Evolutionary conservation across 257 asterid genomes (phyloP), one percentile per base, ranked within the genome.

Genomic region (Nicotiana attenuata): DNA sequence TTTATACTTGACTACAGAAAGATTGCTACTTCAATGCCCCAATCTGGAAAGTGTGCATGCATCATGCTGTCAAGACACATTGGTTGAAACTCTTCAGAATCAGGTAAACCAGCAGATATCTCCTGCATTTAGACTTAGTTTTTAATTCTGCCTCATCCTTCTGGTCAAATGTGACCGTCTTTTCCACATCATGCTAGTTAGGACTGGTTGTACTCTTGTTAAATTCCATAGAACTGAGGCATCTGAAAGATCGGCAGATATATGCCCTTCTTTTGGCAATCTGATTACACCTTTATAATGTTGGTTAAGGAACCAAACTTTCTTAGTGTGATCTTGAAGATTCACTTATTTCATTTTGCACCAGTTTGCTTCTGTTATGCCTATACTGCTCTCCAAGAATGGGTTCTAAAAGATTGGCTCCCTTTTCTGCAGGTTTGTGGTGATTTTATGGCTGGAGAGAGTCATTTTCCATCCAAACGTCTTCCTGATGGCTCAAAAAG

Each of bases 401-500:
- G 31, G 8, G 26, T 22, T 26, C 1, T 41, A 41, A 41, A 55
- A 41, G 47, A 28, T 67, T 80, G 31, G 61, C 24, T 3, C 31
- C 11, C 35, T 57, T 19, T 76, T 55, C 10, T 60, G 75, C 91
- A 96, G 99, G 95, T 93, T 55, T 77, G 76, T 59, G 41, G 76
- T 77, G 88, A 87, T 60, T 65, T 53, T 81, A 82, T 86, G 57
- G 82, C 84, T 17, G 82, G 64, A 4, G 94, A 88, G 71, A 77
- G 82, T 76, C 88, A 83, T 20, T 83, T 84, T 78, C 91, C 94
- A 1, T 85, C 81, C 79, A 94, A 94, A 85, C 97, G 98, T 47
- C 77, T 94, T 53, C 98, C 98, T 5, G 99, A 96, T 89, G 98
- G 99, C 68, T 96, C 99, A 56, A 96, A 96, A 87, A 91, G 99